Base-by-base conservation (phyloP, 2,329 filamentous ascomycete genomes). In the Fusarium xyrophilum region DNA sequence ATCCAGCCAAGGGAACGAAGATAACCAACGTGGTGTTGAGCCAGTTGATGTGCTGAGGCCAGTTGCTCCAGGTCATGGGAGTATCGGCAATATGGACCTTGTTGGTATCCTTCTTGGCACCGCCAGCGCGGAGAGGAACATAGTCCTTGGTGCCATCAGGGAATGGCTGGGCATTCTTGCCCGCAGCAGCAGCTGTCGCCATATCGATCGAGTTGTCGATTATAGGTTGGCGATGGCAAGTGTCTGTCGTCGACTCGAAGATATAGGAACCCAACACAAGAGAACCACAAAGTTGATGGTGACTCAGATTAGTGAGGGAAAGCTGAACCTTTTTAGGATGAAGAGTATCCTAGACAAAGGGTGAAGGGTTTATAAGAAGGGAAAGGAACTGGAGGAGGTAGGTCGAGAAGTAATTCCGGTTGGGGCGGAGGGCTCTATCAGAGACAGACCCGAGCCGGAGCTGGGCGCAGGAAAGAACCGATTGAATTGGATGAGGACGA, bases 11-110 rank as follows among this genome's bases (percentile, higher is more conserved):
- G 42, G 94, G 93, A 46, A 97, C 86, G 71, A 91, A 84, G 70
- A 96, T 80, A 78, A 97, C 95, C 78, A 97, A 86, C 67, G 85
- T 86, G 67, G 92, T 89, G 80, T 97, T 97, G 71, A 97, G 86
- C 93, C 93, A 97, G 86, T 97, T 93, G 84, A 97, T 86, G 78
- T 97, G 93, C 82, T 94, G 91, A 82, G 93, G 89, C 92, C 92
- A 96, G 84, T 97, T 97, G 75, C 85, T 83, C 80, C 84, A 86
- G 63, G 92, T 97, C 73, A 96, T 90, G 60, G 91, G 91, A 68
- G 88, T 87, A 69, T 96, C 93, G 69, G 92, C 89, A 80, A 97
- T 96, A 81, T 97, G 93, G 70, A 81, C 80, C 76, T 81, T 83
- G 66, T 65, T 68, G 32, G 65, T 64, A 56, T 73, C 68, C 43